These are phyloP conservation scores for Baorangia bicolor DNA, from an alignment of 768 basidiomycete genomes.

Conservation along the genomic window DNA sequence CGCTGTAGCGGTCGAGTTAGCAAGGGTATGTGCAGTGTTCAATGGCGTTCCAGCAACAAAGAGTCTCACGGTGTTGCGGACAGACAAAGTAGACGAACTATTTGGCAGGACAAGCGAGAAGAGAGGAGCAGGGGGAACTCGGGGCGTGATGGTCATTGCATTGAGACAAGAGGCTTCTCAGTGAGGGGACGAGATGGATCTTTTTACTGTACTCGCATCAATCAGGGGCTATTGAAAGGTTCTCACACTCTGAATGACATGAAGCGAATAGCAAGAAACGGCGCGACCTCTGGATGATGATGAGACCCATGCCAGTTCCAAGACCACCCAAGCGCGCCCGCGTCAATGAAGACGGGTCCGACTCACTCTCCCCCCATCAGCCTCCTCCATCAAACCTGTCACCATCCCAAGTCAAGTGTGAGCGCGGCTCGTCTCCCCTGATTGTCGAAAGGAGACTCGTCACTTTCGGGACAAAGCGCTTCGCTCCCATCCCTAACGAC, in stretches of 20 bases:
- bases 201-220: not conserved
- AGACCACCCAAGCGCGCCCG: constrained; percentile 20
- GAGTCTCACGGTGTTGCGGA: not conserved
- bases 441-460: constrained; percentile 19
- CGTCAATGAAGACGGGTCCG: not conserved
- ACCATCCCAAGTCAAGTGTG: constrained; percentile 17
- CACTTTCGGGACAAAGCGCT: constrained; percentile 29
- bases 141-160: constrained; percentile 23
- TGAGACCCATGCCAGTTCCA: not conserved
- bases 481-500: constrained; percentile 25
- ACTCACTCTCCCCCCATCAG: not conserved
- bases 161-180: constrained; percentile 24
- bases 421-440: constrained; percentile 18
- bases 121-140: constrained; percentile 23
- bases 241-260: not conserved
- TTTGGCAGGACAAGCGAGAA: constrained; percentile 9
- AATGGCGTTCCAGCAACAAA: not conserved
- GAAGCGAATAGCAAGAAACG: no score
- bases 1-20: not conserved
- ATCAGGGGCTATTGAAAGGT: not conserved
- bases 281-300: not conserved
- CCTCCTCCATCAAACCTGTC: not conserved
- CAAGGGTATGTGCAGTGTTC: not conserved
- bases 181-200: not conserved
- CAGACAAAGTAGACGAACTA: constrained; percentile 26